Evolutionary conservation across 106 monocot species (phyloP).

Genomic region (Dendrobium catenatum): DNA sequence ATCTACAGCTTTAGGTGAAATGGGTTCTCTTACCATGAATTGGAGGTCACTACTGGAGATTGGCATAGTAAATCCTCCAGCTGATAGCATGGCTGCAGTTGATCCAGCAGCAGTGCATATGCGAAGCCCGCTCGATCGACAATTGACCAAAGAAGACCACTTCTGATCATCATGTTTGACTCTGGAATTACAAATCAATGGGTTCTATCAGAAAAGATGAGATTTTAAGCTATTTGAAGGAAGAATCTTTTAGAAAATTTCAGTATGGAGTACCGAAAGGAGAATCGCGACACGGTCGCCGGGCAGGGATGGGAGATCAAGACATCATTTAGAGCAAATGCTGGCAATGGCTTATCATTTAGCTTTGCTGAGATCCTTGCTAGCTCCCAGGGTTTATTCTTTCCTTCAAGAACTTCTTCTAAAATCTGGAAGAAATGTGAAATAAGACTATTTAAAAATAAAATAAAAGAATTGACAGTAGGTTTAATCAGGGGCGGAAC

Average conservation of each 20-base stretch:
- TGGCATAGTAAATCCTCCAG: conserved; percentile 76
- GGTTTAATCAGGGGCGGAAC: too few relatives aligned
- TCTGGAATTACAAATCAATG: conserved; percentile 22
- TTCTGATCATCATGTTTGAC: conserved; percentile 17
- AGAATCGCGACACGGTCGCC: conserved; percentile 90
- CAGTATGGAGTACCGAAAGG: conserved; percentile 51
- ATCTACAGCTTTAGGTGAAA: conserved; percentile 29
- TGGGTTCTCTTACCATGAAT: conserved; percentile 93
- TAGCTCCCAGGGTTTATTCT: conserved; percentile 46
- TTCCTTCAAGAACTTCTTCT: conserved; percentile 67
- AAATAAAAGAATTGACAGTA: background rate
- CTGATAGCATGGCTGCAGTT: conserved; percentile 95
- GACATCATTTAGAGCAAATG: conserved; percentile 75
- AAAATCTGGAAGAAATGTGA: conserved; percentile 37
- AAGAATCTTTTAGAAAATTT: background rate
- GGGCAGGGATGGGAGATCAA: conserved; percentile 85
- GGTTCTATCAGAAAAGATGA: background rate
- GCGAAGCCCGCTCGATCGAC: conserved; percentile 83
- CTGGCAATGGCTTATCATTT: conserved; percentile 39
- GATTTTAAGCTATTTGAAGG: background rate
- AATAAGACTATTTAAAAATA: background rate
- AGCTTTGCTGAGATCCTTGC: conserved; percentile 63
- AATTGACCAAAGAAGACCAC: conserved; percentile 41
- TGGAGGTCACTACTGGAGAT: conserved; percentile 62
- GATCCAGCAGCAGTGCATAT: conserved; percentile 86